Evolutionary conservation across 140 eudicot genomes (phyloP).

Genomic region (Ambrosia hybrid): DNA sequence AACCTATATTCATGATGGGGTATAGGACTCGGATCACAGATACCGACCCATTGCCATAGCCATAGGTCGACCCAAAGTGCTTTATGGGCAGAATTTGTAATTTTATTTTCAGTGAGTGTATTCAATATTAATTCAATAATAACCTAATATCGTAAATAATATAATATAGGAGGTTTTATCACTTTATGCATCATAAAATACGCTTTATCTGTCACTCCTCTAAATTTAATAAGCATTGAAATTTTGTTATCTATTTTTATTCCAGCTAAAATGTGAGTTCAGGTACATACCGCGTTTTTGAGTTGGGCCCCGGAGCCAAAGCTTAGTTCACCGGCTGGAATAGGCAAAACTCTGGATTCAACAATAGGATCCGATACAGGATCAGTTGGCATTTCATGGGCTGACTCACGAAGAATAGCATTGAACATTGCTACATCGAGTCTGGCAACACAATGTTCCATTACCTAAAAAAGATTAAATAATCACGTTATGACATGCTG

Average conservation of each 20-base stretch:
- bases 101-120: too few species aligned
- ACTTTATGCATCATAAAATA: too few species aligned
- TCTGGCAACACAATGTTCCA: constrained; percentile 93
- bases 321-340: constrained; percentile 92
- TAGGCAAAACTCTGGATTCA: constrained; percentile 87
- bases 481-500: neutral
- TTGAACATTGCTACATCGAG: constrained; percentile 98
- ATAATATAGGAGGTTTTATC: neutral
- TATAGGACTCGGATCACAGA: too few species aligned
- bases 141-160: neutral
- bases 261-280: neutral
- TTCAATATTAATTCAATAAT: neutral
- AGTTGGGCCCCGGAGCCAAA: constrained; percentile 98
- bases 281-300: constrained; percentile 71
- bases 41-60: too few species aligned
- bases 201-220: neutral
- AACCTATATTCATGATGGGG: too few species aligned
- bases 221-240: neutral
- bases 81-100: too few species aligned
- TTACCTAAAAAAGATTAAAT: constrained; percentile 52
- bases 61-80: too few species aligned
- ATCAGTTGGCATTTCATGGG: constrained; percentile 90
- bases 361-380: constrained; percentile 98
- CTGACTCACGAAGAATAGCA: constrained; percentile 98
- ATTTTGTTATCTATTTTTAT: neutral